Percentiles rank a stretch among this genome's conserved stretches.
Conservation (phyloP, 306 rosid genomes). For the Cucurbita pepo region DNA sequence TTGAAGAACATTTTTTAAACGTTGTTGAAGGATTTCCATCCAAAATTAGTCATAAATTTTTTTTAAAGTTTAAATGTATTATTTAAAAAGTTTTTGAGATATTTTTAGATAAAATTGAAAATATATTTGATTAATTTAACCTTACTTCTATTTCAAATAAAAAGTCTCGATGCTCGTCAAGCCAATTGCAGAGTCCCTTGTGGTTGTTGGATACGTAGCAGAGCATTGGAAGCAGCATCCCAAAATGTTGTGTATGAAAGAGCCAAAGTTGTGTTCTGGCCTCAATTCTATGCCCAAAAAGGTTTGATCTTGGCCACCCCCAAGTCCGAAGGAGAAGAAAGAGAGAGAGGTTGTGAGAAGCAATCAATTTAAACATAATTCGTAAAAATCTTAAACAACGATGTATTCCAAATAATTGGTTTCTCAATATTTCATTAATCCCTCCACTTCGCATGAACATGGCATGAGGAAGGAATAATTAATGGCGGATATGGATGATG, state of each 20-base stretch:
- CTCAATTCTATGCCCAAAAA: constrained; percentile 10
- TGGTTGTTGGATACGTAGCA: constrained; percentile 29
- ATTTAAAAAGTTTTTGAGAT: no score
- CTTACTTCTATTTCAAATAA: no score
- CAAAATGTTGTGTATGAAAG: constrained; percentile 18
- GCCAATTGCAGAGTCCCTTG: constrained; percentile 18
- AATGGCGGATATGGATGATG: neutral
- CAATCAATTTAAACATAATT: neutral
- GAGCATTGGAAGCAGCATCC: constrained; percentile 22
- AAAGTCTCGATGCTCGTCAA: constrained; percentile 26
- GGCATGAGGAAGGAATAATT: neutral
- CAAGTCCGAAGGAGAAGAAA: constrained; percentile 14
- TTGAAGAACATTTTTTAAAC: no score
- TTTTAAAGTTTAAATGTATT: no score
- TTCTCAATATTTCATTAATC: neutral
- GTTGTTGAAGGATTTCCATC: no score
- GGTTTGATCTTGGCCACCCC: constrained; percentile 1
- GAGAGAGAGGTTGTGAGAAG: constrained; percentile 14
- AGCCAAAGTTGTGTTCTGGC: constrained; percentile 30
- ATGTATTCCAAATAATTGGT: neutral
- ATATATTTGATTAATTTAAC: no score
- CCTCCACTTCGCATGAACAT: neutral
- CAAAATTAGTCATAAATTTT: no score
- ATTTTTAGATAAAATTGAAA: no score
- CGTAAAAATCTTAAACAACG: no score